Base-by-base conservation (phyloP, 2,329 filamentous ascomycete genomes). In the Ophiobolus disseminans region DNA sequence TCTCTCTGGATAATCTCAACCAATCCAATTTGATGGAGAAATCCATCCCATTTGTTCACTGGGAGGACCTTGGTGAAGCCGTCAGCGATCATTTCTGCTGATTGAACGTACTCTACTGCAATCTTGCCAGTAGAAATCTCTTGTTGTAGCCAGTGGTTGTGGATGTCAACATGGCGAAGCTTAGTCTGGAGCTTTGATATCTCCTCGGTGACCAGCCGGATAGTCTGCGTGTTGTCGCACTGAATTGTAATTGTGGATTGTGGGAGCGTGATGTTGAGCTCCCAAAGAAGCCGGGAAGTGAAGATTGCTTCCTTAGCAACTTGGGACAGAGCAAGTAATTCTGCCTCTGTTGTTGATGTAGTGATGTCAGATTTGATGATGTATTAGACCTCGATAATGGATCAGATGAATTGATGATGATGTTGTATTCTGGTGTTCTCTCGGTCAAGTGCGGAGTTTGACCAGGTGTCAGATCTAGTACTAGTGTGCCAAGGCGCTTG, bases 301-400 rank as follows among this genome's bases (percentile, higher is more conserved):
- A 48, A 48, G 1, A 57, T 39, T 8, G 43, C 40, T 28, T 55
- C 45, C 21, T 48, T 55, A 3, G 48, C 48, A 16, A 40, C 34
- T 23, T 55, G 35, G 16, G 26, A 44, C 3, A 52, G 49, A 1
- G 48, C 19, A 1, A 51, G 37, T 2, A 55, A 31, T 26, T 51
- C 35, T n/a, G n/a, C n/a, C n/a, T n/a, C n/a, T n/a, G n/a, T n/a
- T n/a, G n/a, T n/a, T n/a, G n/a, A n/a, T n/a, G n/a, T n/a, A n/a
- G n/a, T n/a, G n/a, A n/a, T n/a, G n/a, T n/a, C n/a, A n/a, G n/a
- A n/a, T n/a, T n/a, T n/a, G n/a, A n/a, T n/a, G n/a, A n/a, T n/a
- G n/a, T n/a, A n/a, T n/a, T n/a, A n/a, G n/a, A n/a, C n/a, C n/a
- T n/a, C n/a, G n/a, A n/a, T n/a, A n/a, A n/a, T n/a, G n/a, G n/a